These are phyloP conservation scores for Inga laurina DNA, from an alignment of 306 rosid species.

Conservation along the genomic window DNA sequence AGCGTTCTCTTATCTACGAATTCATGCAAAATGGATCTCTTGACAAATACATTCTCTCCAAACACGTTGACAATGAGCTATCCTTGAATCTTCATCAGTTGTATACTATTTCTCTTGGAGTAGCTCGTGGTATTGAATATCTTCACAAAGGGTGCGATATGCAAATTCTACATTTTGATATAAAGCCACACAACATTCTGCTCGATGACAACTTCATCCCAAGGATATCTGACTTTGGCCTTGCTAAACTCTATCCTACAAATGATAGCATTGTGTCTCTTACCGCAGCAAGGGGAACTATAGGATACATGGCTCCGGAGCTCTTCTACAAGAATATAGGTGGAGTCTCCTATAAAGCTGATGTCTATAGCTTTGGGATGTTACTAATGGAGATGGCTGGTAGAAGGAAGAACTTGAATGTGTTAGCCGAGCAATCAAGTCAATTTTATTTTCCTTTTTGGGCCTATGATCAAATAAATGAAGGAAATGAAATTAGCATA, in stretches of 20 bases:
- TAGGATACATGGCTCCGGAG: background rate
- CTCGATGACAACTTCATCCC: constrained; percentile 23
- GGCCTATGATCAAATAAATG: constrained; percentile 7
- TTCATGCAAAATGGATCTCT: too few species aligned
- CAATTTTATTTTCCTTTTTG: constrained; percentile 35
- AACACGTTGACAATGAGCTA: background rate
- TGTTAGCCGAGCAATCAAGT: constrained; percentile 15
- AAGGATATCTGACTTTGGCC: constrained; percentile 38
- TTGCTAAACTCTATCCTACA: constrained; percentile 25
- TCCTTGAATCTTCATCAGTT: too few species aligned
- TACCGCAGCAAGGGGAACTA: background rate
- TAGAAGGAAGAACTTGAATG: background rate
- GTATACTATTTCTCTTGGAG: background rate
- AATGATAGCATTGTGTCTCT: constrained; percentile 25
- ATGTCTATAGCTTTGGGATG: background rate
- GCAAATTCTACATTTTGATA: constrained; percentile 1
- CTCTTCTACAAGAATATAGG: background rate
- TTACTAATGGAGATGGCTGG: background rate
- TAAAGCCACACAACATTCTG: constrained; percentile 25
- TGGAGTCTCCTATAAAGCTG: background rate
- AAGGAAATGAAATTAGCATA: constrained; percentile 1
- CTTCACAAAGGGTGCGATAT: background rate
- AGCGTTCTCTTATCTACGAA: too few species aligned
- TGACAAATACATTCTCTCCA: too few species aligned
- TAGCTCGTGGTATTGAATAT: constrained; percentile 19